Base-by-base conservation (phyloP, 352 stramenopile genomes). In the Phytophthora pluvialis region DNA sequence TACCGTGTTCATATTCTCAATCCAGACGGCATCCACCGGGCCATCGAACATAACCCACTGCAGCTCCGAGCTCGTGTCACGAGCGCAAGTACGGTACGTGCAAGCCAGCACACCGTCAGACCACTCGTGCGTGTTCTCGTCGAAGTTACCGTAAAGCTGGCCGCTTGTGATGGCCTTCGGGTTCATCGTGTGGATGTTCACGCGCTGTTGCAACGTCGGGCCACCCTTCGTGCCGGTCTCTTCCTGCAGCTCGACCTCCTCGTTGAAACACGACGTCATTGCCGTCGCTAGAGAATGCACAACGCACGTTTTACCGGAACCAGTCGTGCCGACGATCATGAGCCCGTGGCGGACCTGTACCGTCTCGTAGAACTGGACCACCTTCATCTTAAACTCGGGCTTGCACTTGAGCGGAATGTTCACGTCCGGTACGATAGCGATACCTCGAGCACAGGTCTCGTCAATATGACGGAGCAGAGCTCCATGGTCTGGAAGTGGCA, bases 1-100 rank as follows among this genome's bases (percentile, higher is more conserved):
- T 35, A 98, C 93, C 1, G 93, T 98, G 73, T 98, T 98, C 93
- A 98, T 98, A 72, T 98, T 98, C 50, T 98, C 93, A 62, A 98
- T 98, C 93, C 93, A 98, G 26, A 98, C 93, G 0, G 93, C 93
- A 64, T 98, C 93, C 11, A 98, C 93, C 0, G 93, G 93, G 0
- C 93, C 93, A 63, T 98, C 93, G 52, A 98, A 98, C 74, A 98
- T 91, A 26, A 98, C 84, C 93, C 93, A 98, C 68, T 98, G 95
- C 12, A 95, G 58, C 47, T 97, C 86, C 0, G 75, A 66, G 29
- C 77, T 95, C 29, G 86, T 96, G 51, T 89, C 83, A 18, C 83
- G 80, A 13, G 96, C 94, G 28, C 89, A 97, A 56, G 97, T 91
- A 31, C 96, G 86, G 64, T 98, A 99, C 12, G 96, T 97, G 42